phyloP scores from a whole-genome alignment of 257 asterid genomes.

The Paraleonurus japonicus region DNA sequence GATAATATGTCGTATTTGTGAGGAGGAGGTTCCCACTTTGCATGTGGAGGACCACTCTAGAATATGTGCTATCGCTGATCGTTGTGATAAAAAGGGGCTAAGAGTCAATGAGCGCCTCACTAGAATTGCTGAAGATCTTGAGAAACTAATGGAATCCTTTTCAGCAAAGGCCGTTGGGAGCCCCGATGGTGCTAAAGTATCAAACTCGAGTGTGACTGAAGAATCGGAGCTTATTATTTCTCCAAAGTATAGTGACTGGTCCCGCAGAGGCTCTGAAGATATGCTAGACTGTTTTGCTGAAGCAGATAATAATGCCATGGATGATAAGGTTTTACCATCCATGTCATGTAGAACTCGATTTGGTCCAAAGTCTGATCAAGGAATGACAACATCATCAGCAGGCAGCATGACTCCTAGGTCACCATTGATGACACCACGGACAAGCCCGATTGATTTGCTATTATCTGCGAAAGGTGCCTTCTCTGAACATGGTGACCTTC shows the following conservation, averaged over 20 bases:
- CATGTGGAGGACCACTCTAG: constrained; percentile 98
- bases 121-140: constrained; percentile 88
- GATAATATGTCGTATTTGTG: constrained; percentile 97
- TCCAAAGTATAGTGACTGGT: constrained; percentile 96
- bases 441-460: constrained; percentile 81
- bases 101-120: constrained; percentile 86
- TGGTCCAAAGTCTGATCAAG: constrained; percentile 97
- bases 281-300: constrained; percentile 90
- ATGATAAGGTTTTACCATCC: constrained; percentile 79
- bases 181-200: constrained; percentile 77
- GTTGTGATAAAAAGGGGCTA: constrained; percentile 92
- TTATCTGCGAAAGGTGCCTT: constrained; percentile 86
- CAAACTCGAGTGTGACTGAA: constrained; percentile 82
- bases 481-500: constrained; percentile 91
- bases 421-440: constrained; percentile 84
- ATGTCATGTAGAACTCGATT: constrained; percentile 91
- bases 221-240: constrained; percentile 82
- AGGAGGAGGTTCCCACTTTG: constrained; percentile 95
- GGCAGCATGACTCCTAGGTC: constrained; percentile 99
- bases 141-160: constrained; percentile 83
- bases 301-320: constrained; percentile 73
- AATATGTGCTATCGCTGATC: constrained; percentile 94
- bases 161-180: constrained; percentile 73
- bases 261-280: constrained; percentile 97
- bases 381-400: constrained; percentile 98